Evolutionary conservation across 2,329 filamentous ascomycete species (phyloP).

Genomic region (Cladosporium sp.): DNA sequence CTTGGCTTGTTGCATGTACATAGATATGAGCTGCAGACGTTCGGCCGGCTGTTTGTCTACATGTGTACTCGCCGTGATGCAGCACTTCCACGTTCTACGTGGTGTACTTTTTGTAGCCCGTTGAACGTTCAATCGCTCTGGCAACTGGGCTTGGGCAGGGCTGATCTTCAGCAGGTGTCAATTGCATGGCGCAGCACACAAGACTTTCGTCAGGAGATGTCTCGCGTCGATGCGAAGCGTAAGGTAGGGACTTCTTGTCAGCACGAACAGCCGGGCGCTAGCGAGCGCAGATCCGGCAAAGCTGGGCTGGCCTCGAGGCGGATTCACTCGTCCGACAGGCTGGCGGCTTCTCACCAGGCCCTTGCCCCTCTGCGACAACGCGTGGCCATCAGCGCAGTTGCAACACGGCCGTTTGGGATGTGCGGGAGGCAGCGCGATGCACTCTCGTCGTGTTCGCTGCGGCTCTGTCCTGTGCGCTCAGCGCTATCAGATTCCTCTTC

Average conservation of each 20-base stretch:
- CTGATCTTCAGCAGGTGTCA: background rate
- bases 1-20: background rate
- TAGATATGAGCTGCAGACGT: background rate
- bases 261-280: background rate
- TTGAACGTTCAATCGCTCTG: background rate
- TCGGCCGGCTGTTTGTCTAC: background rate
- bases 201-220: slow-evolving; percentile 1
- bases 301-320: background rate
- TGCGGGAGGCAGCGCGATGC: background rate
- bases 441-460: background rate
- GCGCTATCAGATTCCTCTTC: background rate
- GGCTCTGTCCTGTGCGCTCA: background rate
- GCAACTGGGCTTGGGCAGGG: background rate
- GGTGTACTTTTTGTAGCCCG: background rate
- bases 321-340: background rate
- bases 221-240: background rate
- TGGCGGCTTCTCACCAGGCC: background rate
- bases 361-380: background rate
- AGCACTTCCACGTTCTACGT: background rate
- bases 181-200: background rate
- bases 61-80: background rate
- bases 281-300: background rate
- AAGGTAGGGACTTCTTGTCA: background rate
- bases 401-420: background rate
- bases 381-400: background rate